Conservation (phyloP, 148 eudicot genomes). For the Nyssa sinensis region DNA sequence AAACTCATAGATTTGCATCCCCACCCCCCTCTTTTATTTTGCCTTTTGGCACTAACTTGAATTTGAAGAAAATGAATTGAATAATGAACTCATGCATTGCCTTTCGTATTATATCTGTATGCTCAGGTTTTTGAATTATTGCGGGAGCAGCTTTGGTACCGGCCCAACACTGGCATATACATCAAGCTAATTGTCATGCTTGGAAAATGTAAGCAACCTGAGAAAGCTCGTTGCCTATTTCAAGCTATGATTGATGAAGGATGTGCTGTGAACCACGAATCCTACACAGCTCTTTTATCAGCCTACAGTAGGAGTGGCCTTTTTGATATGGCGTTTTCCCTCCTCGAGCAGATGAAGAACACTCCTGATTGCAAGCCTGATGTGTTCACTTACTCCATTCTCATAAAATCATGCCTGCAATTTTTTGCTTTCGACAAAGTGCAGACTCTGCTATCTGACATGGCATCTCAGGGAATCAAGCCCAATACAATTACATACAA, state of each 20-base stretch:
- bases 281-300: constrained; percentile 86
- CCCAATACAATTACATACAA: constrained; percentile 88
- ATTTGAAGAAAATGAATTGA: constrained; percentile 1
- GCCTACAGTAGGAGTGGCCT: constrained; percentile 83
- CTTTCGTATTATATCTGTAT: neutral
- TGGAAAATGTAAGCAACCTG: constrained; percentile 92
- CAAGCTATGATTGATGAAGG: constrained; percentile 82
- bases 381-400: constrained; percentile 75
- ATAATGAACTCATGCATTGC: neutral
- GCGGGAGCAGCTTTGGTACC: constrained; percentile 90
- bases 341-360: constrained; percentile 79
- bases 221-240: constrained; percentile 65
- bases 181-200: constrained; percentile 90
- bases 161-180: constrained; percentile 69
- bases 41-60: neutral
- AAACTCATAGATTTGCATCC: no score
- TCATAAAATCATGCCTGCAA: constrained; percentile 78
- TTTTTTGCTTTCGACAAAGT: constrained; percentile 64
- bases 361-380: constrained; percentile 67
- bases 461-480: constrained; percentile 68
- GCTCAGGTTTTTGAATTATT: constrained; percentile 82
- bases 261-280: constrained; percentile 60
- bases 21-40: no score
- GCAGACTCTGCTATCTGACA: constrained; percentile 63
- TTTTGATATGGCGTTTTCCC: constrained; percentile 64